These are phyloP conservation scores for Turnera subulata DNA, from an alignment of 345 rosid genomes.

Conservation along the genomic window DNA sequence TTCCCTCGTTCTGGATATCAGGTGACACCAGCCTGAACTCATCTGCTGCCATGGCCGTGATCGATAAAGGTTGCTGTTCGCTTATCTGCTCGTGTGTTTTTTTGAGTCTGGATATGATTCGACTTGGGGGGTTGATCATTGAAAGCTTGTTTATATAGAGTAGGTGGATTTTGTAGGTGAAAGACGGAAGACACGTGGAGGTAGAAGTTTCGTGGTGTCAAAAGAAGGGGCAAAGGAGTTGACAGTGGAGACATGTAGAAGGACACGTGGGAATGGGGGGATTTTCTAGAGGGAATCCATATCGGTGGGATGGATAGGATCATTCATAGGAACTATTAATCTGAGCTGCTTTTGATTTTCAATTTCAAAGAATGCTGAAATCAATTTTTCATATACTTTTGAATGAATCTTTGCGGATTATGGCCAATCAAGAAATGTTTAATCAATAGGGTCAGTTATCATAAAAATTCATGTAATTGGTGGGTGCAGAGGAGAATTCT, in stretches of 20 bases:
- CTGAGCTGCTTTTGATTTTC: too few relatives aligned
- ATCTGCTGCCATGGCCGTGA: constrained; percentile 32
- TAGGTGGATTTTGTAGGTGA: too few relatives aligned
- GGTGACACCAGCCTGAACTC: constrained; percentile 62
- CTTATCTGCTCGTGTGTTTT: neutral
- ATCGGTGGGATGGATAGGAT: too few relatives aligned
- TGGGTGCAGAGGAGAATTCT: too few relatives aligned
- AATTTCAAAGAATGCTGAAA: too few relatives aligned
- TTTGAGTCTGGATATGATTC: neutral
- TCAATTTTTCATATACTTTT: too few relatives aligned
- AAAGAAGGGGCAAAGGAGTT: neutral
- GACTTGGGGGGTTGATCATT: neutral
- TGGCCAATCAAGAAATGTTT: too few relatives aligned
- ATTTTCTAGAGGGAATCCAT: too few relatives aligned
- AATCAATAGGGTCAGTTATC: too few relatives aligned
- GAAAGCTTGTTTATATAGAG: neutral
- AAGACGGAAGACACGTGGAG: neutral
- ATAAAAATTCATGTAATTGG: too few relatives aligned
- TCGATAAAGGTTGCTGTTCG: neutral
- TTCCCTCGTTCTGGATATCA: constrained; percentile 47
- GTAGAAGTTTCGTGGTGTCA: constrained; percentile 1
- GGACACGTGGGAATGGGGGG: neutral
- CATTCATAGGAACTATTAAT: too few relatives aligned
- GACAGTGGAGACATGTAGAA: neutral
- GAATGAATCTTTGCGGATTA: too few relatives aligned